Evolutionary conservation across 1,284 basidiomycete species (phyloP), one percentile per base, ranked within the genome.

Genomic region (Farysia itapuensis): DNA sequence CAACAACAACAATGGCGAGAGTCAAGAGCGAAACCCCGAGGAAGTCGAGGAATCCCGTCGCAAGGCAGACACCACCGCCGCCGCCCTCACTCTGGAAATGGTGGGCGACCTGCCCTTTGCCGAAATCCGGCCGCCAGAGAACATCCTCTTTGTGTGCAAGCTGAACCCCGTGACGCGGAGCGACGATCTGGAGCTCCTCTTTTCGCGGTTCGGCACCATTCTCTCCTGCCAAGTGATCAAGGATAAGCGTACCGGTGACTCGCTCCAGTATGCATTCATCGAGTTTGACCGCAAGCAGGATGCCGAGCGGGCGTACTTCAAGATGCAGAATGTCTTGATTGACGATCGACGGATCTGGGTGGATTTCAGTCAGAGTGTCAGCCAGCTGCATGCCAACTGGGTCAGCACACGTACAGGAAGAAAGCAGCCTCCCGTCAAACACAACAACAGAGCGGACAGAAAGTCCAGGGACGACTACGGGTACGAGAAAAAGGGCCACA

Each of bases 311-410:
- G 94, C 91, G 13, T 99, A 98, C 78, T 93, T 96, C 81, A 98
- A 97, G 78, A 99, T 99, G 94, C 94, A 98, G 77, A 97, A 96
- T 71, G 94, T 98, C 0, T 81, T 99, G 7, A 89, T 99, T n/a
- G 94, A 99, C 76, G 95, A 99, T 78, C 84, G 93, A 14, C 84
- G 95, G 16, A 98, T 99, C 75, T 97, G 94, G 89, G 94, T 99
- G 56, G 93, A 96, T 79, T 96, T 97, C 39, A 77, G 74, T 9
- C 79, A 80, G 60, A 94, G 90, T 22, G 95, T 99, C 6, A 80
- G 81, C 28, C 81, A 81, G 64, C 78, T 84, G 64, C 80, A 80
- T 54, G 77, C 78, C n/a, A 71, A 77, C 6, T 80, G 78, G 77
- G 21, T 80, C 40, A 66, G 64, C 70, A 39, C 64, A 77, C 43